A percentile compares a stretch with the other conserved stretches of the same genome.
These are phyloP conservation scores for Cucumis hystrix DNA, from an alignment of 306 rosid genomes.

Conservation along the genomic window DNA sequence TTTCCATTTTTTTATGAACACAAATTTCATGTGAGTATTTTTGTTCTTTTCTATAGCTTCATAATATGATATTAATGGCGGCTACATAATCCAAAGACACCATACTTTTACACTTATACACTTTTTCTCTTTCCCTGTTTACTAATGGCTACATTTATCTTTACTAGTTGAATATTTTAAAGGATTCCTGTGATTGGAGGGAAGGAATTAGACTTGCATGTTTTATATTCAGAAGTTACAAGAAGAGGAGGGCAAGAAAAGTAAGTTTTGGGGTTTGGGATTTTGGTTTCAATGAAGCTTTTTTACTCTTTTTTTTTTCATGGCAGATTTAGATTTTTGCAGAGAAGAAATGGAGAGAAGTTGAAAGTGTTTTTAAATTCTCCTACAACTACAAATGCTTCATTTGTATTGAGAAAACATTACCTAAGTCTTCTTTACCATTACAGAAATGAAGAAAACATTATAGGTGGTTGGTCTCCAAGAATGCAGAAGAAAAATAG, in stretches of 20 bases:
- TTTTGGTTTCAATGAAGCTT: neutral
- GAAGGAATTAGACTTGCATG: conserved; percentile 85
- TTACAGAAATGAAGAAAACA: too few species aligned
- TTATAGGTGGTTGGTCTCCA: too few species aligned
- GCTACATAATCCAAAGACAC: neutral
- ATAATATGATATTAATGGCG: neutral
- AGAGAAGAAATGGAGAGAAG: conserved; percentile 99
- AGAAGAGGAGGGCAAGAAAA: conserved; percentile 83
- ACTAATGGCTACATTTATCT: neutral
- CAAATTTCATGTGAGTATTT: conserved; percentile 60
- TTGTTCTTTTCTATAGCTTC: neutral
- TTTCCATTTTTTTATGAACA: conserved; percentile 64
- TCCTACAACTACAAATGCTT: conserved; percentile 86
- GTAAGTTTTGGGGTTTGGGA: conserved; percentile 14
- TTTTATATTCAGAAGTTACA: conserved; percentile 76
- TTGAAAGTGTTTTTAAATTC: conserved; percentile 61
- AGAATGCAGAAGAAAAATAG: too few species aligned
- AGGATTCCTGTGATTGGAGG: conserved; percentile 99
- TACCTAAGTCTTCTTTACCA: conserved; percentile 68
- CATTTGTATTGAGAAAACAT: conserved; percentile 79
- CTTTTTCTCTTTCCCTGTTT: neutral
- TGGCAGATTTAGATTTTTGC: conserved; percentile 48
- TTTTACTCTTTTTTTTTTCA: neutral
- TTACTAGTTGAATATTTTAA: neutral
- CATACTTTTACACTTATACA: neutral